Percentiles rank a stretch among this genome's conserved stretches.
Conservation (phyloP, 352 stramenopile genomes). For the Phytopythium vexans region DNA sequence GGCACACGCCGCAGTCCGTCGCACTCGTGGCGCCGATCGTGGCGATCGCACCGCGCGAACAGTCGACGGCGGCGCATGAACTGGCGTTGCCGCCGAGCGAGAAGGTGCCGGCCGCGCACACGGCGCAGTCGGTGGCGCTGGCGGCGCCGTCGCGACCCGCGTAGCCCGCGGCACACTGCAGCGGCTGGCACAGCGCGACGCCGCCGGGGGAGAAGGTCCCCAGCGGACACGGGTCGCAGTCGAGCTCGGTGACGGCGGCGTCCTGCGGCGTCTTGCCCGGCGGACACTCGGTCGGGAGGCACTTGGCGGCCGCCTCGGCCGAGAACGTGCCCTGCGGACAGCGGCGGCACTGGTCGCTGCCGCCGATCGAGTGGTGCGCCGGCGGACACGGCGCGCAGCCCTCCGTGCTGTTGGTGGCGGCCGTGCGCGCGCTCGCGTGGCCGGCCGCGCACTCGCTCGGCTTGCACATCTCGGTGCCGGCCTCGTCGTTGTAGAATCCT, state of each 20-base stretch:
- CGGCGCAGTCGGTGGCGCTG: conserved; percentile 24
- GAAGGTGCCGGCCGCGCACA: conserved; percentile 33
- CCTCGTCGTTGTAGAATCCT: conserved; percentile 33
- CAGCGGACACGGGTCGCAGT: conserved; percentile 30
- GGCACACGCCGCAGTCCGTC: conserved; percentile 28
- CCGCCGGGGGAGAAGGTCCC: conserved; percentile 32
- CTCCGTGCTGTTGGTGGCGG: conserved; percentile 6
- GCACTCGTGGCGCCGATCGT: conserved; percentile 21
- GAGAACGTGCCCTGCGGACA: conserved; percentile 30
- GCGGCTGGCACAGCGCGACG: conserved; percentile 13
- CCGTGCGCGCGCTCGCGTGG: conserved; percentile 12
- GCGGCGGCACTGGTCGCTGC: conserved; percentile 37
- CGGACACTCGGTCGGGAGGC: conserved; percentile 24
- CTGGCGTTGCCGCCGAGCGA: conserved; percentile 25
- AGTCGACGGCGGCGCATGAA: conserved; percentile 18
- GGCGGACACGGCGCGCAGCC: conserved; percentile 20
- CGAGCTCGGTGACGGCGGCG: conserved; percentile 26
- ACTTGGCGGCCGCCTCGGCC: conserved; percentile 16
- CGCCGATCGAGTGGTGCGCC: conserved; percentile 20
- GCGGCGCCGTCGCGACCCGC: conserved; percentile 19
- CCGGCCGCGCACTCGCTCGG: conserved; percentile 24
- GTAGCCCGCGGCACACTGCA: conserved; percentile 23
- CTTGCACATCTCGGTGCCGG: conserved; percentile 40
- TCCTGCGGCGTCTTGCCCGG: conserved; percentile 21
- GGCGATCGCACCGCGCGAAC: conserved; percentile 24